A percentile compares a stretch with the other conserved stretches of the same genome.
Conservation (phyloP, 768 basidiomycete genomes). For the Leucocoprinus sp. region DNA sequence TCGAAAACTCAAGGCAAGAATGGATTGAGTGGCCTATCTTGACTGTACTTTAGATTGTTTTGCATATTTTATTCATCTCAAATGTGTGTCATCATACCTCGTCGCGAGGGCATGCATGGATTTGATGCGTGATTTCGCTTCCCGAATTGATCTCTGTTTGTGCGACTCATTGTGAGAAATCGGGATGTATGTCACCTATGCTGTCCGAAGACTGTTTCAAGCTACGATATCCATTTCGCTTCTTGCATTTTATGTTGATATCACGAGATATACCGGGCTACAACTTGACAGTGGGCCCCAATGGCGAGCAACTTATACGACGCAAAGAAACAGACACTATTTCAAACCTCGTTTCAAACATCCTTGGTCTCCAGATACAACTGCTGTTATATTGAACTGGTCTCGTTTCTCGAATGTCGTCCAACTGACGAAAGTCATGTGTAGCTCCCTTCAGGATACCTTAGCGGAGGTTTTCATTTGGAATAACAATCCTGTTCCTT, state of each 20-base stretch:
- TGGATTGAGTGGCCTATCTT: conserved; percentile 55
- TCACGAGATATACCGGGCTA: neutral
- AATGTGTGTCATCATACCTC: conserved; percentile 3
- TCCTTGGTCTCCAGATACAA: conserved; percentile 31
- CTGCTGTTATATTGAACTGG: conserved; percentile 61
- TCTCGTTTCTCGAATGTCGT: conserved; percentile 54
- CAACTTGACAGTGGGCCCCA: neutral
- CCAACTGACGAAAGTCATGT: conserved; percentile 44
- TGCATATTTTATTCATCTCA: conserved; percentile 3
- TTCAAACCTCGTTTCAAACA: neutral
- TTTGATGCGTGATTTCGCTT: neutral
- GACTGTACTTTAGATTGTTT: conserved; percentile 1
- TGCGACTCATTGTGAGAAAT: neutral
- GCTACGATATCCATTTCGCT: conserved; percentile 1
- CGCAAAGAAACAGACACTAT: conserved; percentile 2
- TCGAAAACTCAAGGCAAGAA: conserved; percentile 81
- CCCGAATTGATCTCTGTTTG: neutral
- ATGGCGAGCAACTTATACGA: conserved; percentile 8
- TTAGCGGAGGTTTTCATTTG: conserved; percentile 47
- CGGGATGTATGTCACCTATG: neutral
- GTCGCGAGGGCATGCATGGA: neutral
- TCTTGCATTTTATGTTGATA: conserved; percentile 2
- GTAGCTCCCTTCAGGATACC: conserved; percentile 36
- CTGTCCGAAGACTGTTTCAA: neutral
- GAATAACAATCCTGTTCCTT: conserved; percentile 48